Evolutionary conservation across 2,329 filamentous ascomycete genomes (phyloP).

Genomic region (Pseudogymnoascus sp.): DNA sequence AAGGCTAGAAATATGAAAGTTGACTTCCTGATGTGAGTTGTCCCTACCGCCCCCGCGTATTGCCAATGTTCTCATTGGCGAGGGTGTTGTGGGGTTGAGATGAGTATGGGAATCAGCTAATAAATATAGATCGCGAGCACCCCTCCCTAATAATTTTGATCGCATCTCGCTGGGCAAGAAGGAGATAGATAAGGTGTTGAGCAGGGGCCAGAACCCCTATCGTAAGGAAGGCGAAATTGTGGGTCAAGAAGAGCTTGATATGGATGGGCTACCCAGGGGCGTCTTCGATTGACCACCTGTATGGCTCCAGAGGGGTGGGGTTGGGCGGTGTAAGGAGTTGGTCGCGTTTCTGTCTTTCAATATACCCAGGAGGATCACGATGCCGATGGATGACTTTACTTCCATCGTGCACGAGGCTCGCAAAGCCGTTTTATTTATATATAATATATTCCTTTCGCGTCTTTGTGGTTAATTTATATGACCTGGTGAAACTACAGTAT

Average conservation of each 20-base stretch:
- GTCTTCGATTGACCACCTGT: not conserved
- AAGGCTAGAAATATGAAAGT: conserved; percentile 46
- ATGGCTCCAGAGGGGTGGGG: not conserved
- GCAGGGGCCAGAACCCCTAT: conserved; percentile 21
- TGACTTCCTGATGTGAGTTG: conserved; percentile 34
- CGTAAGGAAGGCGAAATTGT: conserved; percentile 10
- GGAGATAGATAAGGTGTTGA: conserved; percentile 29
- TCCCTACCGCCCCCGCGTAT: not conserved
- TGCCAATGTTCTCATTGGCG: conserved; percentile 11
- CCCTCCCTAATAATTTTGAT: conserved; percentile 37
- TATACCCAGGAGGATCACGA: not conserved
- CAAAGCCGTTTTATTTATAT: not conserved
- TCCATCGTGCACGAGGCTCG: not conserved
- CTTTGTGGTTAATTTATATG: not conserved
- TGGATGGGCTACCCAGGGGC: not conserved
- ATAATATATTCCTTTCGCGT: not conserved
- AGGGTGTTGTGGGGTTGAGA: not conserved
- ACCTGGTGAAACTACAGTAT: not conserved
- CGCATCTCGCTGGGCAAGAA: conserved; percentile 35
- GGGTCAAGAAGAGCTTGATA: conserved; percentile 9
- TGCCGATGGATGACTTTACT: not conserved
- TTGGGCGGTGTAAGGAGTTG: not conserved
- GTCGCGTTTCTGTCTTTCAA: not conserved
- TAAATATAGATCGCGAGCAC: conserved; percentile 23
- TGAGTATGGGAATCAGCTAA: not conserved